A percentile compares a stretch with the other conserved stretches of the same genome.
Evolutionary conservation across 306 rosid species (phyloP).

Genomic region (Oxytropis ochrocephala): DNA sequence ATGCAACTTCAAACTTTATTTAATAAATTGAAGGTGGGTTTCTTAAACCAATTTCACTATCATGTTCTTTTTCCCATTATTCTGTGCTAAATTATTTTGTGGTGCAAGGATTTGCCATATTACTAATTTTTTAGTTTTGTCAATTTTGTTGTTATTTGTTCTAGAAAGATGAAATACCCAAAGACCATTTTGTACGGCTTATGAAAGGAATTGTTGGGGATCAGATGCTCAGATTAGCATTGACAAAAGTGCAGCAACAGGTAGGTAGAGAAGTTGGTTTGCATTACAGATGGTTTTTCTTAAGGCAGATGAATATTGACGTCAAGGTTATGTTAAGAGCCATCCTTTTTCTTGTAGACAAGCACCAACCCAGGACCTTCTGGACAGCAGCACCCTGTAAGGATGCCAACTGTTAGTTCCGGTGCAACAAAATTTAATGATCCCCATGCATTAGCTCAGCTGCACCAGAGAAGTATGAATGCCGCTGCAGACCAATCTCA

Average conservation of each 20-base stretch:
- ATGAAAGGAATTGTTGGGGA: conserved; percentile 81
- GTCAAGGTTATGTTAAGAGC: conserved; percentile 12
- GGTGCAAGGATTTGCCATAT: conserved; percentile 6
- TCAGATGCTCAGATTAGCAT: conserved; percentile 82
- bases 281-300: conserved; percentile 1
- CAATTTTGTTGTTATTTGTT: conserved; percentile 25
- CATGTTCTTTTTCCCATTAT: neutral
- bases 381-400: conserved; percentile 57
- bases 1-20: conserved; percentile 77
- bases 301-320: neutral
- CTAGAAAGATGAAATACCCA: conserved; percentile 74
- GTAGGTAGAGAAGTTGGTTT: conserved; percentile 27
- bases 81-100: neutral
- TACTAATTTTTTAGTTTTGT: conserved; percentile 18
- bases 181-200: conserved; percentile 72
- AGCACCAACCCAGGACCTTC: conserved; percentile 36
- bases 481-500: conserved; percentile 55
- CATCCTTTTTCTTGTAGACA: conserved; percentile 23
- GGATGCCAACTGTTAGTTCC: conserved; percentile 51
- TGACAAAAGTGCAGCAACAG: conserved; percentile 60
- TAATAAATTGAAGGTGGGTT: conserved; percentile 58
- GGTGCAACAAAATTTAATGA: conserved; percentile 54
- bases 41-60: conserved; percentile 14
- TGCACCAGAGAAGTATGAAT: conserved; percentile 63
- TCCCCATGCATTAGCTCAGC: conserved; percentile 62